Evolutionary conservation across 768 basidiomycete genomes (phyloP), one percentile per base, ranked within the genome.

Genomic region (Trametes maxima): DNA sequence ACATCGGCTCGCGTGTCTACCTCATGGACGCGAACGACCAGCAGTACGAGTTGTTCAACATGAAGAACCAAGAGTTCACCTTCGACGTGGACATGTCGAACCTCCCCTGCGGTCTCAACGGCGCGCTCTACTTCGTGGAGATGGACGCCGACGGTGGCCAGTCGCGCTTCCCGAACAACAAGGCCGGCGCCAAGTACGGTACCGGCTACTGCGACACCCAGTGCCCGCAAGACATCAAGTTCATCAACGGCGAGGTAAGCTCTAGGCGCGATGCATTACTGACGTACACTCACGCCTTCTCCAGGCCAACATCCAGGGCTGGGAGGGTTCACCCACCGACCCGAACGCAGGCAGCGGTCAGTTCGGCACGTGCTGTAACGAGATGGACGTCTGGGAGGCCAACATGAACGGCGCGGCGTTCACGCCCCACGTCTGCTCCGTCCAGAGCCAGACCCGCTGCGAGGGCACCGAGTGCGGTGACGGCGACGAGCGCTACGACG

Each of bases 131-230:
- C 45, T 46, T 46, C 45, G n/a, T 21, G 5, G 77, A 81, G 70
- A 86, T 85, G 85, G 82, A 80, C 66, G 77, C 77, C 14, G 81
- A 84, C 62, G 83, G 83, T 75, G 83, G 82, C 42, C 43, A 77
- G 63, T 61, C 81, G 49, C 74, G 76, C 64, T 81, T 72, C 74
- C 56, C 81, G n/a, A 75, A 63, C 71, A 84, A 84, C 78, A 80
- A 80, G 77, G 82, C 82, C 60, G 82, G 82, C 67, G 81, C 83
- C 68, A 78, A 82, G 69, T 86, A 80, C 72, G 83, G 84, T 53
- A 84, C 83, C 17, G 85, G 85, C 14, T 86, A 86, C 73, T 85
- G 85, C 70, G 84, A 86, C 69, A 78, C 84, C 16, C 83, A 85
- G 69, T 84, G 83, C 73, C 82, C 82, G 0, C 75, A 76, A 24